These are phyloP conservation scores for Penicillium simplicissimum DNA, from an alignment of 495 filamentous ascomycete species.

Conservation along the genomic window DNA sequence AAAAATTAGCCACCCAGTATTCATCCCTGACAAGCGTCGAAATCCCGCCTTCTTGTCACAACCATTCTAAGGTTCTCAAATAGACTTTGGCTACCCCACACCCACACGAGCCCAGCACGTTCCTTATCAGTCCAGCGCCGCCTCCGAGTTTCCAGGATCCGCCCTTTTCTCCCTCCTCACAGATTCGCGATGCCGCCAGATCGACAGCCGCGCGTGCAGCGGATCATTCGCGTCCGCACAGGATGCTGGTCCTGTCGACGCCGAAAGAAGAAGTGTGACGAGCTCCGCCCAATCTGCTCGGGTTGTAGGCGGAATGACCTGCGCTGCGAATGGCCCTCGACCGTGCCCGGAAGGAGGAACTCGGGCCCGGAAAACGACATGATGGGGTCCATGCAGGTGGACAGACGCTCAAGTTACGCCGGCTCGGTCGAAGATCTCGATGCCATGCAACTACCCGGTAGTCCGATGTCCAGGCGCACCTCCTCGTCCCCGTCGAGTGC, in stretches of 20 bases:
- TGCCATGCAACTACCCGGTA: conserved; percentile 4
- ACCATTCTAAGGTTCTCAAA: neutral
- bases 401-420: conserved; percentile 9
- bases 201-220: conserved; percentile 29
- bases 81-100: conserved; percentile 6
- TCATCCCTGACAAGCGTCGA: no score
- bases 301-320: conserved; percentile 43
- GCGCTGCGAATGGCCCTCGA: conserved; percentile 35
- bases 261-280: conserved; percentile 94
- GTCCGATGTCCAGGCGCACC: conserved; percentile 17
- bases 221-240: conserved; percentile 51
- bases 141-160: neutral
- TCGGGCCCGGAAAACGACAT: conserved; percentile 11
- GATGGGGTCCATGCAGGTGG: neutral
- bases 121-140: neutral
- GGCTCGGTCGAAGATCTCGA: conserved; percentile 17
- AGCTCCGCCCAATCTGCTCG: conserved; percentile 73
- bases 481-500: conserved; percentile 21
- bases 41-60: neutral
- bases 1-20: no score
- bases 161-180: neutral
- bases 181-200: conserved; percentile 31
- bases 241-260: conserved; percentile 84
- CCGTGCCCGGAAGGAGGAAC: conserved; percentile 19
- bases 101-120: neutral